Base-by-base conservation (phyloP, 1,284 basidiomycete genomes). In the Trametes polyzona region DNA sequence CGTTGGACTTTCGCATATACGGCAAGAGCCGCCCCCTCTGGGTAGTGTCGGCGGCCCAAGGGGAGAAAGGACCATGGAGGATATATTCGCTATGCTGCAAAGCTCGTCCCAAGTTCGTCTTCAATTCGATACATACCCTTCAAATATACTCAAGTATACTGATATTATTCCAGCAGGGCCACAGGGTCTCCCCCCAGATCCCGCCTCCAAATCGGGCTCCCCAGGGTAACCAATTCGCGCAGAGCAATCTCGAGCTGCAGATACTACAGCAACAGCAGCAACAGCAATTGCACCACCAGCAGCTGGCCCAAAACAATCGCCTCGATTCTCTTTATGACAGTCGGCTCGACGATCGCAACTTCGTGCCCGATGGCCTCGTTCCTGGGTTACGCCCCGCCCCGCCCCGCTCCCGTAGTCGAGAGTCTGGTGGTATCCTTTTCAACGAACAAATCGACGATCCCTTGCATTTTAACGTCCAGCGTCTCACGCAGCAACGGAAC, bases 341-440 rank as follows among this genome's bases (percentile, higher is more conserved):
- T 65, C 84, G 83, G 33, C 69, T 83, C 36, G 87, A 92, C 46
- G 89, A 92, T 64, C 80, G 89, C 55, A 84, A 80, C 63, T 93
- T 93, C 65, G 82, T 90, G 27, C 88, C 91, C 9, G 89, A 93
- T 72, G 88, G 88, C 30, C 83, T 93, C 80, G 90, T 93, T 10
- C 91, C 90, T 37, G 90, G 91, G 16, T 78, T 93, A 30, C 84
- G 90, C 40, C 81, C 87, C 35, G 79, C 78, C 19, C 83, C 81
- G 43, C 82, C 83, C 9, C 68, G 70, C 42, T 80, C 83, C 54
- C 81, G 88, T 52, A 79, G 74, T 65, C 78, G 87, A 41, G 88
- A 90, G 53, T 62, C 69, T 16, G 78, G 77, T 55, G 74, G 73
- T 10, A 72, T 76, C 4, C 75, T 86, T 58, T 89, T 83, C 67